Base-by-base conservation (phyloP, 1,284 basidiomycete genomes). In the Ceratobasidium theobromae region DNA sequence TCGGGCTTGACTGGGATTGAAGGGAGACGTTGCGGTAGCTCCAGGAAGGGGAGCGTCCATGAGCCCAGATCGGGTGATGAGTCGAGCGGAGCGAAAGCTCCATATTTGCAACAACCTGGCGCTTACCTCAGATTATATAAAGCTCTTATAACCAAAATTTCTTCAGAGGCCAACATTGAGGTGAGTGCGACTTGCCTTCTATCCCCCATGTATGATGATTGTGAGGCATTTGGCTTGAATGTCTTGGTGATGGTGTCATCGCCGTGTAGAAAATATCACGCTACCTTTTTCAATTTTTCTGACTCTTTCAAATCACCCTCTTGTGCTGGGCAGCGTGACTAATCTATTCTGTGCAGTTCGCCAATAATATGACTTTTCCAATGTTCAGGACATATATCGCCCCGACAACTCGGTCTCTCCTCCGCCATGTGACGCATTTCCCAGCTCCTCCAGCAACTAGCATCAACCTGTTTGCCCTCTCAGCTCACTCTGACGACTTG, bases 1-100 rank as follows among this genome's bases (percentile, higher is more conserved):
- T 2, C 85, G 46, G 32, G 58, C 58, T 30, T 64, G 58, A 35
- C 52, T 64, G 4, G 58, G 58, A 23, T 64, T 64, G 25, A 64
- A 64, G 4, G 58, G 58, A 2, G 58, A 51, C 30, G 58, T 64
- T 9, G 58, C 46, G 9, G 58, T 52, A 14, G 58, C 48, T 25
- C 58, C 58, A 21, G 58, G 58, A 25, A 64, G 58, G 12, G 58
- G 58, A 27, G 58, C 48, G 38, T 64, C 58, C 58, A 64, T 64
- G 43, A 33, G 33, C 46, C 18, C 21, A 64, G 57, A 23, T 28
- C 18, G 46, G 58, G 58, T 33, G 43, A 27, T 25, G 30, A 11
- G 46, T n/a, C 11, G 3, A 23, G 21, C 25, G 33, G n/a, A 16
- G n/a, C 18, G 21, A 14, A 48, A 28, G 33, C 48, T 48, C 6